phyloP scores from a whole-genome alignment of 352 stramenopile species.

The Nothophytophthora sp. region DNA sequence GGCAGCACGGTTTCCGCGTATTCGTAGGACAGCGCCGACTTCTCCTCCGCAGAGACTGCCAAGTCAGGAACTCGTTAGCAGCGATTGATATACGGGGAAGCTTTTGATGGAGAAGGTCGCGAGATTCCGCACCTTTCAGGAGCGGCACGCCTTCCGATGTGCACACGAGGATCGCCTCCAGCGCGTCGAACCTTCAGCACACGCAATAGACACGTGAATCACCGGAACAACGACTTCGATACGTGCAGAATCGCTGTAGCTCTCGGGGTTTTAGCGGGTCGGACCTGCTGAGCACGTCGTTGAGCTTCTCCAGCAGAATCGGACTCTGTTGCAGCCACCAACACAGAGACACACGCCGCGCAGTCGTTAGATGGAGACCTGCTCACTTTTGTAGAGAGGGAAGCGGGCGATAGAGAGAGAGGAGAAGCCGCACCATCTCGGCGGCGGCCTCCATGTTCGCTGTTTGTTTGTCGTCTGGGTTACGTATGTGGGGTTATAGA shows the following conservation, averaged over 20 bases:
- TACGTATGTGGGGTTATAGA: not conserved
- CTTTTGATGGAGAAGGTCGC: no score
- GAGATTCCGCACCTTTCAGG: conserved; percentile 76
- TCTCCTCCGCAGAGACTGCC: conserved; percentile 46
- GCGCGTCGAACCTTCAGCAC: conserved; percentile 60
- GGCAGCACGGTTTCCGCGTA: conserved; percentile 80
- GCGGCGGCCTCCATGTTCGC: conserved; percentile 26
- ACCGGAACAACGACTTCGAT: not conserved
- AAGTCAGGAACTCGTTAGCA: not conserved
- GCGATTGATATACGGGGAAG: no score
- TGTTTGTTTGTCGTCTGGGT: conserved; percentile 22
- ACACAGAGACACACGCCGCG: not conserved
- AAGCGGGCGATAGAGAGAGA: not conserved
- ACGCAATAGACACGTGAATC: not conserved
- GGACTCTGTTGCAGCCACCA: conserved; percentile 36
- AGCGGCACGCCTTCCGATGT: conserved; percentile 79
- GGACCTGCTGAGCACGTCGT: conserved; percentile 55
- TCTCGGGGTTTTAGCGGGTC: no score
- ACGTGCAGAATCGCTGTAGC: not conserved
- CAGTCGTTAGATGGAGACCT: not conserved
- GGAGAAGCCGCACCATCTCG: conserved; percentile 24
- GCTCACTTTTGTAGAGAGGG: not conserved
- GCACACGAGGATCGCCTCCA: conserved; percentile 79
- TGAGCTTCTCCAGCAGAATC: conserved; percentile 66
- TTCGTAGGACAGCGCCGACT: conserved; percentile 52